Evolutionary conservation across 495 filamentous ascomycete genomes (phyloP).

Genomic region (Xylaria scruposa): DNA sequence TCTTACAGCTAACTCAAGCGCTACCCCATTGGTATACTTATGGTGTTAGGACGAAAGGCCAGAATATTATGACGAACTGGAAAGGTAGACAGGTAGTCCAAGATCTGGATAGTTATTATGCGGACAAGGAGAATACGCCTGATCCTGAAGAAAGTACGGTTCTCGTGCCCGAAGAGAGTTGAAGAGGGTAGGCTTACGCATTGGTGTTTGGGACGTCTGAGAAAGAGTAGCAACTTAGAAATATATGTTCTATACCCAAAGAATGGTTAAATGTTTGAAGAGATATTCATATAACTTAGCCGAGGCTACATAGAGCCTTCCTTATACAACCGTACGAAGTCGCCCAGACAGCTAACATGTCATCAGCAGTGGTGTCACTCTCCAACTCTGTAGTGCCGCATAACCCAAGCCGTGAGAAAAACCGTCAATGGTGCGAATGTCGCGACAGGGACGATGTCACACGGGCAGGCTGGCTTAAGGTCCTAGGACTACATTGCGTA

Average conservation of each 20-base stretch:
- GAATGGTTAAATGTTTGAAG: neutral
- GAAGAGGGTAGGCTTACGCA: neutral
- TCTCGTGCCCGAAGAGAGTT: conserved; percentile 36
- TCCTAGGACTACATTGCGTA: too few relatives aligned
- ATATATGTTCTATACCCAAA: neutral
- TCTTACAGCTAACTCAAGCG: conserved; percentile 44
- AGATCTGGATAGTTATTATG: conserved; percentile 52
- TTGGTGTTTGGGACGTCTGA: neutral
- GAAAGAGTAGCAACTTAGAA: neutral
- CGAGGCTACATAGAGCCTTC: too few relatives aligned
- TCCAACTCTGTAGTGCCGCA: too few relatives aligned
- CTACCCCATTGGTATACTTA: conserved; percentile 56
- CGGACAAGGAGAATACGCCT: conserved; percentile 39
- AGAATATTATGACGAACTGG: conserved; percentile 53
- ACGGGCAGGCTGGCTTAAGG: too few relatives aligned
- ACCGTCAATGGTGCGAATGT: too few relatives aligned
- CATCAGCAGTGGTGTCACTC: too few relatives aligned
- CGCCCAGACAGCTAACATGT: too few relatives aligned
- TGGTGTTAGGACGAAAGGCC: conserved; percentile 42
- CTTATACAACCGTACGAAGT: too few relatives aligned
- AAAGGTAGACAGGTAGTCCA: conserved; percentile 55
- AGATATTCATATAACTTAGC: too few relatives aligned
- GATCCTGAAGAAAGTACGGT: conserved; percentile 42
- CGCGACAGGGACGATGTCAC: too few relatives aligned
- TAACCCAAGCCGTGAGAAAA: too few relatives aligned